Conservation (phyloP, 495 filamentous ascomycete genomes). For the Lasiosphaeris hirsuta region DNA sequence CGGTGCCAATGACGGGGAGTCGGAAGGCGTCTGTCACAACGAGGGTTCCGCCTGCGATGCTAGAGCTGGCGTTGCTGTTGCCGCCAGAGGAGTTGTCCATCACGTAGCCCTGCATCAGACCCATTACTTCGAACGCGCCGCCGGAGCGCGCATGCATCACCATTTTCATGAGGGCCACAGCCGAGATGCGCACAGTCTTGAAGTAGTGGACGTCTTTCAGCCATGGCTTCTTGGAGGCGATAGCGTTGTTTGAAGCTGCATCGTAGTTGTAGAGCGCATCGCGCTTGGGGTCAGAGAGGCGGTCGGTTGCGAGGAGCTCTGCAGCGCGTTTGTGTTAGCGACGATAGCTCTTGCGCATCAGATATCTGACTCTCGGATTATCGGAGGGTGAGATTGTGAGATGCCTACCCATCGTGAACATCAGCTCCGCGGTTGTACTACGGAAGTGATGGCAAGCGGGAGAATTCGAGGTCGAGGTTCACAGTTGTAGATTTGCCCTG, state of each 20-base stretch:
- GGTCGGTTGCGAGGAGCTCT: slow-evolving; percentile 62
- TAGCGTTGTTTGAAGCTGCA: slow-evolving; percentile 57
- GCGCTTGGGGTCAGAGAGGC: slow-evolving; percentile 76
- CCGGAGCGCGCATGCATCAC: slow-evolving; percentile 97
- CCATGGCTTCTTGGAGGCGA: slow-evolving; percentile 70
- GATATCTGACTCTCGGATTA: too few relatives aligned
- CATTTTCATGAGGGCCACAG: slow-evolving; percentile 96
- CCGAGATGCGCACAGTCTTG: slow-evolving; percentile 88
- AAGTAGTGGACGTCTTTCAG: slow-evolving; percentile 80
- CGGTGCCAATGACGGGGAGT: slow-evolving; percentile 94
- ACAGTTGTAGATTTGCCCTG: too few relatives aligned
- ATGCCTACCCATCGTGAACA: too few relatives aligned
- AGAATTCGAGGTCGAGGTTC: too few relatives aligned
- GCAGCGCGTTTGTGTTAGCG: neutral
- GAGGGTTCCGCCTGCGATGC: slow-evolving; percentile 44
- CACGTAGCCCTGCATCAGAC: slow-evolving; percentile 95
- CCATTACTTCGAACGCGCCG: slow-evolving; percentile 93
- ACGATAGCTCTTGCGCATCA: neutral
- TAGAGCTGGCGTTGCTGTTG: too few relatives aligned
- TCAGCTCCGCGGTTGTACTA: too few relatives aligned
- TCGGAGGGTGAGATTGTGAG: too few relatives aligned
- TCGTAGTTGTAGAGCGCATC: slow-evolving; percentile 91
- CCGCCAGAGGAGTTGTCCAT: slow-evolving; percentile 51
- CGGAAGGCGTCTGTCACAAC: slow-evolving; percentile 94
- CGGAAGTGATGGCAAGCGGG: too few relatives aligned